These are phyloP conservation scores for Nectriaceae sp. DNA, from an alignment of 2,329 filamentous ascomycete species.

Conservation along the genomic window DNA sequence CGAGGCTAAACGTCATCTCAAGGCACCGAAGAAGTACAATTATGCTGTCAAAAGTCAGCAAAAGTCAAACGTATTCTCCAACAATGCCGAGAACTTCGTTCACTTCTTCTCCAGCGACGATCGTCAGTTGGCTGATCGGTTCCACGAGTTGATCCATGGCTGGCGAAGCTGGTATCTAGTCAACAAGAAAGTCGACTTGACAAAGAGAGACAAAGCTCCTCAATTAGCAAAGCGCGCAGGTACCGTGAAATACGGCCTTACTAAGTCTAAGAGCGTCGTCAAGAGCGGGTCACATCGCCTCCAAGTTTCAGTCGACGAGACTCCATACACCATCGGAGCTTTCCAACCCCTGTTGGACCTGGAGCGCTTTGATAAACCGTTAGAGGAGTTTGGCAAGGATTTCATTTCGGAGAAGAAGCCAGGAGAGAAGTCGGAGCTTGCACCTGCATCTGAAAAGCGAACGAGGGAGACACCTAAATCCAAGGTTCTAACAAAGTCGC, in stretches of 20 bases:
- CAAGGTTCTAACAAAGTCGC: conserved; percentile 25
- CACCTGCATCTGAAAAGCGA: too few relatives aligned
- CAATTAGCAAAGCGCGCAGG: conserved; percentile 10
- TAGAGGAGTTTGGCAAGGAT: conserved; percentile 52
- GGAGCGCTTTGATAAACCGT: conserved; percentile 55
- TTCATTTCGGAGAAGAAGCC: conserved; percentile 30
- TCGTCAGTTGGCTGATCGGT: conserved; percentile 62
- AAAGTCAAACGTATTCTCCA: conserved; percentile 80
- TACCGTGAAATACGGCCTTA: conserved; percentile 33
- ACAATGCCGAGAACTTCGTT: conserved; percentile 76
- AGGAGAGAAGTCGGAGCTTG: conserved; percentile 17
- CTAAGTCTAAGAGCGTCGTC: conserved; percentile 39
- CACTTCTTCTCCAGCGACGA: conserved; percentile 91
- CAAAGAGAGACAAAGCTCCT: conserved; percentile 33
- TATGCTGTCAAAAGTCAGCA: conserved; percentile 92
- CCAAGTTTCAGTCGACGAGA: conserved; percentile 44
- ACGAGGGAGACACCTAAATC: conserved; percentile 10
- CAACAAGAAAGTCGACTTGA: conserved; percentile 61
- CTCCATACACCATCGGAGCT: conserved; percentile 64
- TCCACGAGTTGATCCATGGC: conserved; percentile 69
- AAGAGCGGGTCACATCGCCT: conserved; percentile 32
- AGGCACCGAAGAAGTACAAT: conserved; percentile 81
- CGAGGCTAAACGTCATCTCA: conserved; percentile 69
- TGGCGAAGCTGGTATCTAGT: conserved; percentile 95
- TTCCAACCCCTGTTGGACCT: conserved; percentile 70